Evolutionary conservation across 2,329 filamentous ascomycete genomes (phyloP).

Genomic region (Alternaria brassicicola): DNA sequence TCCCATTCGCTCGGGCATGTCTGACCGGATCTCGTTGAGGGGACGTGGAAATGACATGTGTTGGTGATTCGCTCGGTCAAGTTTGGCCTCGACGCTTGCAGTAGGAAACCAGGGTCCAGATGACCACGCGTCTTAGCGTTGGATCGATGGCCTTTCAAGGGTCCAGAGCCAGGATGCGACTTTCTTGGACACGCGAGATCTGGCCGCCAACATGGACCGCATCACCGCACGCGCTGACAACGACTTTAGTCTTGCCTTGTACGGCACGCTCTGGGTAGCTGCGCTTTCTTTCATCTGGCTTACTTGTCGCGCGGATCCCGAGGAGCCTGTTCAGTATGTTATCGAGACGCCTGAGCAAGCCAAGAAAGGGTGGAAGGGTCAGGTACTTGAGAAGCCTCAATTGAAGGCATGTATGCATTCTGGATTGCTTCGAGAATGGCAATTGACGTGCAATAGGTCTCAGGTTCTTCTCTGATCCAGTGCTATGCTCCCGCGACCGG

Average conservation of each 20-base stretch:
- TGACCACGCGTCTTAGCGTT: constrained; percentile 25
- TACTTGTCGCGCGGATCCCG: constrained; percentile 40
- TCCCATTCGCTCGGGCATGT: constrained; percentile 8
- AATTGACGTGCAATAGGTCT: constrained; percentile 50
- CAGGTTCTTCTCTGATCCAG: constrained; percentile 72
- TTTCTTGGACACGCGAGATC: constrained; percentile 8
- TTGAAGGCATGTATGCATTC: constrained; percentile 59
- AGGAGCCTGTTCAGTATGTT: constrained; percentile 62
- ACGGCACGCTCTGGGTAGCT: constrained; percentile 27
- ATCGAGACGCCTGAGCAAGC: constrained; percentile 68
- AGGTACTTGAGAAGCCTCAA: constrained; percentile 63
- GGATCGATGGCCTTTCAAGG: constrained; percentile 6
- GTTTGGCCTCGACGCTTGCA: not conserved
- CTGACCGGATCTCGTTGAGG: not conserved
- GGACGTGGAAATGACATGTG: not conserved
- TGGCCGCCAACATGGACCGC: constrained; percentile 32
- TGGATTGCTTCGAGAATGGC: not conserved
- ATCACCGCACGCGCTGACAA: constrained; percentile 33
- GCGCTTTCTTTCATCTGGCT: constrained; percentile 34
- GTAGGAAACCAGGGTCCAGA: constrained; percentile 10
- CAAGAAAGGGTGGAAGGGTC: constrained; percentile 58
- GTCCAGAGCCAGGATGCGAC: constrained; percentile 7
- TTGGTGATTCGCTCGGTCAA: constrained; percentile 8
- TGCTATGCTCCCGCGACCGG: constrained; percentile 93
- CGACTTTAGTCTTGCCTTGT: constrained; percentile 26